Evolutionary conservation across 1,284 basidiomycete genomes (phyloP).

Genomic region (Cryptococcus sp.): DNA sequence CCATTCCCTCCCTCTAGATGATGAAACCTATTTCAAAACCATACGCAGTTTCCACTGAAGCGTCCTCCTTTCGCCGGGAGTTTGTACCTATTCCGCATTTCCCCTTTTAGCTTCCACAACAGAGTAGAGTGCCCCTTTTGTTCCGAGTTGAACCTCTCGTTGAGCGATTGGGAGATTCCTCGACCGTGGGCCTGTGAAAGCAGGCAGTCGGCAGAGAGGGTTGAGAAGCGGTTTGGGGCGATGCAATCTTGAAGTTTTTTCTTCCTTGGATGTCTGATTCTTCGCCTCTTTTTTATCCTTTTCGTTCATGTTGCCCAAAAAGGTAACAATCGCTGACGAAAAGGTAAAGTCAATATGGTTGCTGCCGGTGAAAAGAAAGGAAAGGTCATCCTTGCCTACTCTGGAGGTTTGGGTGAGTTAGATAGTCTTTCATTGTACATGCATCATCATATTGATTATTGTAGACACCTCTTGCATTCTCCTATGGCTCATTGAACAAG

Average conservation of each 20-base stretch:
- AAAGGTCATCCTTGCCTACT: conserved; percentile 68
- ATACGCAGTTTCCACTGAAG: conserved; percentile 53
- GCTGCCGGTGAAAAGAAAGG: conserved; percentile 43
- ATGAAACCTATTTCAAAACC: conserved; percentile 48
- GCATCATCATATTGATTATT: conserved; percentile 4
- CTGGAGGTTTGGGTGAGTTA: conserved; percentile 86
- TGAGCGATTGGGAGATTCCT: conserved; percentile 33
- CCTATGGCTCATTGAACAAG: conserved; percentile 94
- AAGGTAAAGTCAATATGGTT: conserved; percentile 13
- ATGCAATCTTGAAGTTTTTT: conserved; percentile 48
- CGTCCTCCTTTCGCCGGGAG: conserved; percentile 47
- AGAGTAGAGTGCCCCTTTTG: conserved; percentile 27
- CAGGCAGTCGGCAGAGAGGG: conserved; percentile 15
- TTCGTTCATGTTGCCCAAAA: conserved; percentile 1
- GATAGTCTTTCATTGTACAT: conserved; percentile 4
- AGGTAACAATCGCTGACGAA: conserved; percentile 12
- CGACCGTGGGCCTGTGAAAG: conserved; percentile 22
- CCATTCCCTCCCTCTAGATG: conserved; percentile 16
- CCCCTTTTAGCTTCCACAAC: conserved; percentile 19
- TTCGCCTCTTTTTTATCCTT: conserved; percentile 4
- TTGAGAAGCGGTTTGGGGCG: conserved; percentile 25
- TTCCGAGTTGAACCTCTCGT: conserved; percentile 44
- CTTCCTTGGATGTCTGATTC: conserved; percentile 52
- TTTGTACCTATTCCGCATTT: conserved; percentile 25
- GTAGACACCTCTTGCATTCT: conserved; percentile 94